phyloP scores from a whole-genome alignment of 108 stramenopile species.

The Pseudonitzschia pungens region DNA sequence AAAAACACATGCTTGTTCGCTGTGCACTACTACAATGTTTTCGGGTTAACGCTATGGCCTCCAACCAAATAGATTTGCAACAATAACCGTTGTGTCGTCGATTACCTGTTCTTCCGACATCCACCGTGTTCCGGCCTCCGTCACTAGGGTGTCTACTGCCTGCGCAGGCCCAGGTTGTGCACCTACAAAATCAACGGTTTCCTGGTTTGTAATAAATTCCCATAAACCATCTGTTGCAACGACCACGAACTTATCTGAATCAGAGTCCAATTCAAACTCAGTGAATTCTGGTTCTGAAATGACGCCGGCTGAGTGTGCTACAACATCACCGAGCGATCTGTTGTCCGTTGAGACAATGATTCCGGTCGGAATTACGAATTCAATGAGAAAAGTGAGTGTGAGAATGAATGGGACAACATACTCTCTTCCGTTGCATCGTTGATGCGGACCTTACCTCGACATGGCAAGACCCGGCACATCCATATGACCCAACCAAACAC shows the following conservation, averaged over 20 bases:
- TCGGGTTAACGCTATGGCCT: constrained; percentile 29
- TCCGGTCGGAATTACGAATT: constrained; percentile 3
- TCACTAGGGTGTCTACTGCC: constrained; percentile 89
- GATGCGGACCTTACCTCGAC: constrained; percentile 57
- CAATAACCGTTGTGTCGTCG: constrained; percentile 98
- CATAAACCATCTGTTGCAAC: constrained; percentile 97
- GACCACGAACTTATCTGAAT: constrained; percentile 85
- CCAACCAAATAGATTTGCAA: constrained; percentile 91
- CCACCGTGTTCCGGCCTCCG: constrained; percentile 94
- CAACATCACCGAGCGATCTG: constrained; percentile 94
- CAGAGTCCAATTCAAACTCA: constrained; percentile 78
- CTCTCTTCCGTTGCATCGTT: too few relatives aligned
- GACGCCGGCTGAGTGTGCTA: constrained; percentile 98
- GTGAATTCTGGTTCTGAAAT: constrained; percentile 94
- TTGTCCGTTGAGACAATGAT: constrained; percentile 6
- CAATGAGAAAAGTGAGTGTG: not conserved
- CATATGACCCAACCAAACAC: constrained; percentile 98
- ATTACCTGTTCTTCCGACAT: constrained; percentile 98
- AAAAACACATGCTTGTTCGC: not conserved
- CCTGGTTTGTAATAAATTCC: constrained; percentile 96
- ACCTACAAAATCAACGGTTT: constrained; percentile 88
- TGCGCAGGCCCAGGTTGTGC: constrained; percentile 79
- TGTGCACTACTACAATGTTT: too few relatives aligned
- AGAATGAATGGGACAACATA: not conserved
- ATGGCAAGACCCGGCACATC: constrained; percentile 99